Conservation (phyloP, 495 filamentous ascomycete genomes). For the Cladorrhinum samala region DNA sequence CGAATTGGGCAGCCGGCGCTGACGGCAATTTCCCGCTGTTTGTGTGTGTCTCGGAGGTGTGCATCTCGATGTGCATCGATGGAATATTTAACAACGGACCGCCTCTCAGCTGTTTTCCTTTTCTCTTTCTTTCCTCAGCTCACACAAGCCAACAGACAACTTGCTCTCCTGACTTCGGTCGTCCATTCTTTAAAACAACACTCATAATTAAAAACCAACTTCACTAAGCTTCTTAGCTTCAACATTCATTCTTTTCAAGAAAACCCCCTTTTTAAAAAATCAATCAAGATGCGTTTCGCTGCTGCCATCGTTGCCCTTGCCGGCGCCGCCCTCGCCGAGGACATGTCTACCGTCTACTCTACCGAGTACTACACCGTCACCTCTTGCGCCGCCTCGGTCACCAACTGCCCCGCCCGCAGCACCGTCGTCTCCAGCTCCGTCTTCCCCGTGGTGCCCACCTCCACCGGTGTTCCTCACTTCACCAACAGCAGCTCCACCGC, state of each 20-base stretch:
- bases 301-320: constrained; percentile 44
- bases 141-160: constrained; percentile 46
- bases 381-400: constrained; percentile 43
- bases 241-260: constrained; percentile 28
- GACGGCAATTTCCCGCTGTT: constrained; percentile 29
- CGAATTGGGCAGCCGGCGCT: constrained; percentile 17
- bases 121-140: constrained; percentile 39
- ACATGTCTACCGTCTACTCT: constrained; percentile 41
- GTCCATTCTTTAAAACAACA: constrained; percentile 51
- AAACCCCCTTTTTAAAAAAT: constrained; percentile 33
- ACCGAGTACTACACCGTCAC: constrained; percentile 54
- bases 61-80: background rate
- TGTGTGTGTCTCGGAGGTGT: constrained; percentile 2
- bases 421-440: constrained; percentile 37
- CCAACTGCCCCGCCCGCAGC: constrained; percentile 46
- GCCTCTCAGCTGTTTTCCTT: constrained; percentile 23
- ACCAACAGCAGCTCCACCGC: constrained; percentile 11
- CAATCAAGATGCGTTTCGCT: constrained; percentile 52
- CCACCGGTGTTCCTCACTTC: constrained; percentile 14
- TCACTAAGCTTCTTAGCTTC: constrained; percentile 35
- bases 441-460: constrained; percentile 28
- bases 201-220: constrained; percentile 26
- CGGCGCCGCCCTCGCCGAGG: constrained; percentile 36
- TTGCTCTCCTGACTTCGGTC: constrained; percentile 51
- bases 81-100: constrained; percentile 27